Percentiles rank a stretch among this genome's conserved stretches.
phyloP scores from a whole-genome alignment of 2,329 filamentous ascomycete species.

The Plenodomus biglobosus region DNA sequence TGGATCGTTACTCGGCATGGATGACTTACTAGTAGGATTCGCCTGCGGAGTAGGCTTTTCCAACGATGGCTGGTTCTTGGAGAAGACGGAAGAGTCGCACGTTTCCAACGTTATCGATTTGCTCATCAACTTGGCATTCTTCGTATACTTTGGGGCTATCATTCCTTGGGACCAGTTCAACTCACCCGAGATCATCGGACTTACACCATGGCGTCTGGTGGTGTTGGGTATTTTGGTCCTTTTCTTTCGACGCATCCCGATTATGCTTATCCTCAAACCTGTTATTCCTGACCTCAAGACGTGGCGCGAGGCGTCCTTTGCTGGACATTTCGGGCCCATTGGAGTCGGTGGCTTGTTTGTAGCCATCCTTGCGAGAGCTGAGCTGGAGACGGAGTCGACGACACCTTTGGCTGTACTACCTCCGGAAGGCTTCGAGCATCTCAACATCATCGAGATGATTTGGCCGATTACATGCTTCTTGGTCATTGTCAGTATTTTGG shows the following conservation, averaged over 20 bases:
- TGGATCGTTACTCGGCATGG: conserved; percentile 84
- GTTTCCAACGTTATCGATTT: conserved; percentile 99
- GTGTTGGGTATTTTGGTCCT: conserved; percentile 92
- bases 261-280: conserved; percentile 90
- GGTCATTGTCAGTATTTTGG: conserved; percentile 89
- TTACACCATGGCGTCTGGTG: conserved; percentile 86
- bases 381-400: conserved; percentile 74
- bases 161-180: conserved; percentile 96
- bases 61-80: conserved; percentile 97
- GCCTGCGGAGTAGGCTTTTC: conserved; percentile 97
- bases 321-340: conserved; percentile 96
- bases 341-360: conserved; percentile 96
- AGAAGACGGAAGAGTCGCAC: conserved; percentile 97
- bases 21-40: conserved; percentile 93
- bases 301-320: conserved; percentile 95
- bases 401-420: conserved; percentile 71
- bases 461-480: conserved; percentile 96
- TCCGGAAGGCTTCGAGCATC: conserved; percentile 59
- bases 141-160: conserved; percentile 96
- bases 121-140: conserved; percentile 94
- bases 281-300: conserved; percentile 96
- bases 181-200: conserved; percentile 64
- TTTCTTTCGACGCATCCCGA: conserved; percentile 90
- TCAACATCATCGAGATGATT: conserved; percentile 77
- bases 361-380: conserved; percentile 88